These are phyloP conservation scores for Trichomonas gallinae DNA, from an alignment of 208 protist genomes.

Conservation along the genomic window DNA sequence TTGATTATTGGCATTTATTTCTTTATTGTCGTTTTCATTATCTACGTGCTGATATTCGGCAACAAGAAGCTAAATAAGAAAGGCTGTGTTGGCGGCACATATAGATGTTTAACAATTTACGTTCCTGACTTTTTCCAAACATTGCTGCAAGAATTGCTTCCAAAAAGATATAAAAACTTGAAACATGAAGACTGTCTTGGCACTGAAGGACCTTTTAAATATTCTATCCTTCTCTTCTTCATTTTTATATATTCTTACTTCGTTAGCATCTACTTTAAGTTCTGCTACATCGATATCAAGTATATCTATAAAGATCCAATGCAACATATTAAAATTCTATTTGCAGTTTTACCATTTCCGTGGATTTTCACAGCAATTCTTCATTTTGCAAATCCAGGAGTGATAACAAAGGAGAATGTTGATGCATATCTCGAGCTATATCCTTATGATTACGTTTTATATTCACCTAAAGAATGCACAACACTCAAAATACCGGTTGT, in stretches of 20 bases:
- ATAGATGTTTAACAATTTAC: background rate
- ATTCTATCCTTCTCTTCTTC: background rate
- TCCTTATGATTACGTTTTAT: constrained; percentile 1
- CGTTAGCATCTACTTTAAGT: background rate
- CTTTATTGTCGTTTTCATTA: background rate
- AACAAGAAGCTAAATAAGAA: background rate
- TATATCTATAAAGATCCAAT: background rate
- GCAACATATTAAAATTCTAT: background rate
- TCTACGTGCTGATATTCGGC: background rate
- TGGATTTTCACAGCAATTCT: background rate
- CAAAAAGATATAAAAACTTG: background rate
- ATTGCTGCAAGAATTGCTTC: background rate
- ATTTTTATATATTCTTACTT: background rate
- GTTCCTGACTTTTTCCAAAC: background rate
- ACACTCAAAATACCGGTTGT: background rate
- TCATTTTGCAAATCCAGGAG: background rate
- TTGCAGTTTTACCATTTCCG: background rate
- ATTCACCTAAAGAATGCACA: background rate
- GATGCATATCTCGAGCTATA: background rate
- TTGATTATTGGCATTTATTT: background rate
- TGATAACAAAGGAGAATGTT: background rate
- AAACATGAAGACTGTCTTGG: background rate
- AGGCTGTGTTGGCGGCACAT: background rate
- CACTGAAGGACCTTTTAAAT: background rate
- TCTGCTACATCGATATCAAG: background rate